Conservation (phyloP, 148 eudicot genomes). For the Amaranthus cruentus region DNA sequence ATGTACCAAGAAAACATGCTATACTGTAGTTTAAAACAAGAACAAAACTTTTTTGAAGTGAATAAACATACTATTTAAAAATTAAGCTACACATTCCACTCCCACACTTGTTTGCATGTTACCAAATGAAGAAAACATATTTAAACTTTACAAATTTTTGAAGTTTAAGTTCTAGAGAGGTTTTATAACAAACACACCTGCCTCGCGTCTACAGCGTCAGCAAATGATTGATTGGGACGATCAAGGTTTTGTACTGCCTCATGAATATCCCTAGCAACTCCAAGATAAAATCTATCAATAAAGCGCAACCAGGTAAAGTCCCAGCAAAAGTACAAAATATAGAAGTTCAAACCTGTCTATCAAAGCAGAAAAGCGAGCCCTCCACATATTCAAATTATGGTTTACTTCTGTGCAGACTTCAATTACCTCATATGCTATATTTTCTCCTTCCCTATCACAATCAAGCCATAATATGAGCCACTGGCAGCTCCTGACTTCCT, state of each 20-base stretch:
- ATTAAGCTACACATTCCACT: background rate
- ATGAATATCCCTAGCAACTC: slow-evolving; percentile 63
- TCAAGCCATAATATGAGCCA: slow-evolving; percentile 98
- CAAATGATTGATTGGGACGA: slow-evolving; percentile 65
- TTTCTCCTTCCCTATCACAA: slow-evolving; percentile 97
- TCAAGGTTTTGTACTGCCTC: slow-evolving; percentile 65
- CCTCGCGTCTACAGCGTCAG: slow-evolving; percentile 94
- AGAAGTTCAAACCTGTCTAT: slow-evolving; percentile 47
- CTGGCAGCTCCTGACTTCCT: slow-evolving; percentile 77
- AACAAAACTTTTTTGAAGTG: too few species aligned
- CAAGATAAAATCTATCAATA: slow-evolving; percentile 9
- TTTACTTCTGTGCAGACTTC: slow-evolving; percentile 74
- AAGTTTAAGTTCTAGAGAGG: background rate
- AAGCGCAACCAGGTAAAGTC: background rate
- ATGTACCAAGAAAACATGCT: background rate
- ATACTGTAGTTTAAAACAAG: too few species aligned
- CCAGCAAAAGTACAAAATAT: background rate
- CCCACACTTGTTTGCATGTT: background rate
- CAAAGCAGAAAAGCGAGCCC: slow-evolving; percentile 93
- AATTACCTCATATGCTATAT: slow-evolving; percentile 91
- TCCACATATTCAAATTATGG: slow-evolving; percentile 61
- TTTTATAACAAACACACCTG: slow-evolving; percentile 49
- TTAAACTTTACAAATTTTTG: background rate
- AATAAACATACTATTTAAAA: too few species aligned
- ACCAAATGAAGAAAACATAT: background rate